Evolutionary conservation across 441 rosid genomes (phyloP).

Genomic region (Adansonia rubrostipa): DNA sequence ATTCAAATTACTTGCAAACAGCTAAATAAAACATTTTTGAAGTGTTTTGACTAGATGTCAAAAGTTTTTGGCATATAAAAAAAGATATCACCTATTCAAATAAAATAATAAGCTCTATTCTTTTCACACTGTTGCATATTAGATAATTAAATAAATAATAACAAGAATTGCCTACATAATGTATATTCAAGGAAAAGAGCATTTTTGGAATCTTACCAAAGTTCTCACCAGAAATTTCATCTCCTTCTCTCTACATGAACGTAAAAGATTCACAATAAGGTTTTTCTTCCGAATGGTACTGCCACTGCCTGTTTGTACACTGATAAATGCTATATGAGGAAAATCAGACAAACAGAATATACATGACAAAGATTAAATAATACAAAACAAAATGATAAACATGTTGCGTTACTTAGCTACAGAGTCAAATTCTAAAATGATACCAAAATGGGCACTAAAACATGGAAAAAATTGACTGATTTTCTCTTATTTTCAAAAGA

Average conservation of each 20-base stretch:
- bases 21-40: background rate
- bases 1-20: background rate
- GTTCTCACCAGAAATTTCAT: constrained; percentile 87
- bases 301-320: constrained; percentile 80
- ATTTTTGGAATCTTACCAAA: constrained; percentile 51
- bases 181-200: background rate
- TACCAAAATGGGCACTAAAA: background rate
- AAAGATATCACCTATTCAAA: background rate
- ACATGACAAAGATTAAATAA: constrained; percentile 15
- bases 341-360: constrained; percentile 18
- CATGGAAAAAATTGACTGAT: background rate
- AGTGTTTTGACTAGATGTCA: background rate
- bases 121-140: background rate
- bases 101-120: background rate
- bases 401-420: background rate
- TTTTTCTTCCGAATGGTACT: constrained; percentile 76
- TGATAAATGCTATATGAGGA: constrained; percentile 54
- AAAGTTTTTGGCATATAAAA: background rate
- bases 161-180: constrained; percentile 2
- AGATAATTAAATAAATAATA: background rate
- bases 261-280: constrained; percentile 78
- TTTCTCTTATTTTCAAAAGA: background rate
- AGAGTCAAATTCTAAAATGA: background rate
- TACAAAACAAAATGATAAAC: background rate
- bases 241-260: constrained; percentile 86